Evolutionary conservation across 371 early-diverging fungal genomes (phyloP).

Genomic region (Vairimorpha apis): DNA sequence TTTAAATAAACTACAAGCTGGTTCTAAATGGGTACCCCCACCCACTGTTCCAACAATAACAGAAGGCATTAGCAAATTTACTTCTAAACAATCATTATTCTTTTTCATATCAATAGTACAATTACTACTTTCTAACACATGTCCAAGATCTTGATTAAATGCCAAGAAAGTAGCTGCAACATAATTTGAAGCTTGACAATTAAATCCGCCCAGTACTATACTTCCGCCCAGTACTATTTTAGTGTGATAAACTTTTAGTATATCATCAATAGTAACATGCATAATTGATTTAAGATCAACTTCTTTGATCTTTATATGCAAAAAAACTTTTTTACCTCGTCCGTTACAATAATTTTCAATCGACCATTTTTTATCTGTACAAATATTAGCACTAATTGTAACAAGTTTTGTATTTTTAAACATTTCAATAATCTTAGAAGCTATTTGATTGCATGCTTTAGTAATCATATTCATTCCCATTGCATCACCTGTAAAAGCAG

Average conservation of each 20-base stretch:
- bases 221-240: constrained; percentile 68
- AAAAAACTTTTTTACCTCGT: constrained; percentile 66
- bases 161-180: constrained; percentile 84
- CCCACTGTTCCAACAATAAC: constrained; percentile 88
- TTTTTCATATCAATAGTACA: constrained; percentile 89
- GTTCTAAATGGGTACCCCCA: constrained; percentile 78
- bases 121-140: constrained; percentile 82
- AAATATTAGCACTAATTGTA: constrained; percentile 80
- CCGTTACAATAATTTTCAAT: constrained; percentile 92
- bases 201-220: constrained; percentile 91
- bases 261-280: constrained; percentile 19
- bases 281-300: constrained; percentile 17
- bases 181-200: constrained; percentile 87
- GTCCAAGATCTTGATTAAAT: constrained; percentile 89
- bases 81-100: constrained; percentile 68
- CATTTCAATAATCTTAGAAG: constrained; percentile 38
- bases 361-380: constrained; percentile 91
- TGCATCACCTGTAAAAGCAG: constrained; percentile 84
- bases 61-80: constrained; percentile 84
- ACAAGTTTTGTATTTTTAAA: constrained; percentile 57
- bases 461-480: constrained; percentile 99
- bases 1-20: constrained; percentile 78
- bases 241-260: constrained; percentile 33
- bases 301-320: constrained; percentile 29
- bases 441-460: constrained; percentile 73